Evolutionary conservation across 305 asterid genomes (phyloP).

Genomic region (Stenogyne calaminthoides): DNA sequence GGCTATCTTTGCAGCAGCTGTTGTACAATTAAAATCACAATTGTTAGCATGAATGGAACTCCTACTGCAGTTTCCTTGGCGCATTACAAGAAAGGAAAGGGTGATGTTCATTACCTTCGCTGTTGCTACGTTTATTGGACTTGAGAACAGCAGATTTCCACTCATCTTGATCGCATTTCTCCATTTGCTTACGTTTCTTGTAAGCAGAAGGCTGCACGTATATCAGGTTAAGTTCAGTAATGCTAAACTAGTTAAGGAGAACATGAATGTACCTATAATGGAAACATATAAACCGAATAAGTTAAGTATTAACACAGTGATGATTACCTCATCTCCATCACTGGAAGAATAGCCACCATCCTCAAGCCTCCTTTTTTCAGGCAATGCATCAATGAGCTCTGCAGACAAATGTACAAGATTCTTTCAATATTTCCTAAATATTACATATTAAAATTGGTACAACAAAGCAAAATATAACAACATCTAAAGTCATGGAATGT

Average conservation of each 20-base stretch:
- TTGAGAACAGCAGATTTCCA: slow-evolving; percentile 81
- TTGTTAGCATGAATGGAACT: slow-evolving; percentile 15
- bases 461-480: background rate
- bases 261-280: background rate
- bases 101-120: slow-evolving; percentile 45
- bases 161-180: slow-evolving; percentile 50
- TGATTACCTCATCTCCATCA: slow-evolving; percentile 58
- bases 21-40: slow-evolving; percentile 6
- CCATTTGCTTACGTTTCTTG: slow-evolving; percentile 72
- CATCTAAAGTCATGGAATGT: background rate
- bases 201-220: slow-evolving; percentile 58
- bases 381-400: slow-evolving; percentile 85
- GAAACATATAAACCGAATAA: background rate
- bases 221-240: background rate
- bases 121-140: slow-evolving; percentile 50
- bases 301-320: background rate
- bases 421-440: background rate
- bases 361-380: slow-evolving; percentile 70
- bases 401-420: slow-evolving; percentile 19
- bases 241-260: background rate
- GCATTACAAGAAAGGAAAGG: background rate
- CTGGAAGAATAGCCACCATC: slow-evolving; percentile 81
- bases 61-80: background rate
- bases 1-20: slow-evolving; percentile 57
- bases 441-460: background rate